Percentiles rank a stretch among this genome's conserved stretches.
Evolutionary conservation across 768 basidiomycete genomes (phyloP).

Genomic region (Pleurotus djamor): DNA sequence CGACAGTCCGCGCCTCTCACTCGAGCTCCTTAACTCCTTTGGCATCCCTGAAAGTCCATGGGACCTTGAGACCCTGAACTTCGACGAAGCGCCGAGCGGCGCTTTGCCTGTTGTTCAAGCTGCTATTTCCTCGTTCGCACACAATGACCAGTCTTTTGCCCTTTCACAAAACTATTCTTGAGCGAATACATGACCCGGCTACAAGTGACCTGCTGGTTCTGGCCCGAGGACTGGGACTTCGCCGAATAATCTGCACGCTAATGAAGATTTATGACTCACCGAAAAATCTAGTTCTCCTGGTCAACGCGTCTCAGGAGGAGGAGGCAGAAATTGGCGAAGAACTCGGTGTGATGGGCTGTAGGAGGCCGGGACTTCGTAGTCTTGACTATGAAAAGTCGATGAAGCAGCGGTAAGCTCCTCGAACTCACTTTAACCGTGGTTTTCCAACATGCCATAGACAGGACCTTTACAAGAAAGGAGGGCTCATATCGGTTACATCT

Average conservation of each 20-base stretch:
- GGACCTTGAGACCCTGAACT: too few relatives aligned
- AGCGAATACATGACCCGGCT: slow-evolving; percentile 70
- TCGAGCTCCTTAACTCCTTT: too few relatives aligned
- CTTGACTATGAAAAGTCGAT: slow-evolving; percentile 79
- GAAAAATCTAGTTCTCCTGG: slow-evolving; percentile 78
- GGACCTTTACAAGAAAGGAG: slow-evolving; percentile 83
- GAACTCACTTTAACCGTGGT: too few relatives aligned
- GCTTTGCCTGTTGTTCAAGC: too few relatives aligned
- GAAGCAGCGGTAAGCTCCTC: slow-evolving; percentile 68
- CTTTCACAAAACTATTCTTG: slow-evolving; percentile 67
- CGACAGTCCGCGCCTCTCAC: too few relatives aligned
- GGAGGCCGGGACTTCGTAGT: slow-evolving; percentile 80
- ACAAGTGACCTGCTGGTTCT: slow-evolving; percentile 75
- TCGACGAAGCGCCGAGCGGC: too few relatives aligned
- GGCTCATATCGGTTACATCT: slow-evolving; percentile 89
- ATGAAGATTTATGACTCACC: slow-evolving; percentile 92
- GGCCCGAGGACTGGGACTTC: slow-evolving; percentile 88
- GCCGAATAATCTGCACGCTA: slow-evolving; percentile 79
- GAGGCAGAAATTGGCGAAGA: slow-evolving; percentile 92
- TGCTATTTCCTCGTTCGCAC: too few relatives aligned
- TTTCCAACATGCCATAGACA: slow-evolving; percentile 44
- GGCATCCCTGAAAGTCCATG: too few relatives aligned
- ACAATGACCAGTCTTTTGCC: slow-evolving; percentile 53
- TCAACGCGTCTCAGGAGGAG: slow-evolving; percentile 84
- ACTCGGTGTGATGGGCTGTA: slow-evolving; percentile 87